A percentile compares a stretch with the other conserved stretches of the same genome.
phyloP scores from a whole-genome alignment of 768 basidiomycete genomes.

The Sporobolomyces pararoseus region DNA sequence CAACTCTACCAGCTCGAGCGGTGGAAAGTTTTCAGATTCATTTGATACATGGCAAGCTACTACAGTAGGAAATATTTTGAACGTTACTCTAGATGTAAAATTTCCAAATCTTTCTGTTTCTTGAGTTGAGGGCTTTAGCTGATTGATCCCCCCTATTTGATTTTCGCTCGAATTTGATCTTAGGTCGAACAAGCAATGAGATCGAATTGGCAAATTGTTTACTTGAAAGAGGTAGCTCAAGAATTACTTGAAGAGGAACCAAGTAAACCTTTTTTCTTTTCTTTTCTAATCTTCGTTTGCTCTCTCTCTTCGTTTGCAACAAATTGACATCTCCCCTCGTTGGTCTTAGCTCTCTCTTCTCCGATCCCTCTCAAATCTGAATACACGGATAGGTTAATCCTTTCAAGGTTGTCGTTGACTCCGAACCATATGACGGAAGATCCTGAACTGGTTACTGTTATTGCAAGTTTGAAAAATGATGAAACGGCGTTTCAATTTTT shows the following conservation, averaged over 20 bases:
- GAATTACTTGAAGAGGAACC: conserved; percentile 65
- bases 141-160: background rate
- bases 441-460: conserved; percentile 48
- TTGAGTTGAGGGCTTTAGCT: too few species aligned
- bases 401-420: conserved; percentile 76
- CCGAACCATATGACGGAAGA: conserved; percentile 51
- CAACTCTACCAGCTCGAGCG: conserved; percentile 55
- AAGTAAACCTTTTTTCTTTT: conserved; percentile 10
- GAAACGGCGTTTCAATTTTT: conserved; percentile 87
- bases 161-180: background rate
- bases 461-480: conserved; percentile 67
- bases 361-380: conserved; percentile 52
- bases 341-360: conserved; percentile 2
- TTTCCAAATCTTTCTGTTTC: conserved; percentile 23
- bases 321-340: background rate
- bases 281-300: too few species aligned
- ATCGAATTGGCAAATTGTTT: conserved; percentile 67
- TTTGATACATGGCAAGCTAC: conserved; percentile 69
- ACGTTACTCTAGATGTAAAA: conserved; percentile 73
- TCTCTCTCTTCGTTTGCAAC: background rate
- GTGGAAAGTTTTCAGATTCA: conserved; percentile 54
- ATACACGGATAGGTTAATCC: conserved; percentile 71
- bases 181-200: conserved; percentile 62
- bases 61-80: conserved; percentile 64
- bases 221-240: conserved; percentile 70